Evolutionary conservation across 2,329 filamentous ascomycete species (phyloP), one percentile per base, ranked within the genome.

Genomic region (Gaeumannomyces sp.): DNA sequence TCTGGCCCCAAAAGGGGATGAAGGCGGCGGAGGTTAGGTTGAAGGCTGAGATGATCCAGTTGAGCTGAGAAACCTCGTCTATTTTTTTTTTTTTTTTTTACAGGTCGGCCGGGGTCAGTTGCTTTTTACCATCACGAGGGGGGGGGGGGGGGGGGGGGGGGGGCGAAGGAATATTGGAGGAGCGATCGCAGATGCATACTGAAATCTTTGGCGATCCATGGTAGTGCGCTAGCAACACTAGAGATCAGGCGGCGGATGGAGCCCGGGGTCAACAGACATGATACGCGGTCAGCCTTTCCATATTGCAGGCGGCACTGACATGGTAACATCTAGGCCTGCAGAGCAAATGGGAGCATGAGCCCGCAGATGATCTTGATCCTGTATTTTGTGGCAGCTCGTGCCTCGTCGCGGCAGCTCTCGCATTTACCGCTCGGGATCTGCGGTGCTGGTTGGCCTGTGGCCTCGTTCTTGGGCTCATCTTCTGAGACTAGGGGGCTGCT

Each of bases 21-120:
- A 89, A 89, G 1, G 87, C 83, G 2, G 87, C 86, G 0, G 85
- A 84, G 0, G 86, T 88, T 16, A 91, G 77, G 62, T 87, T 90
- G 74, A 89, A 91, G 14, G 86, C 80, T 0, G 88, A 87, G 22
- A 90, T 83, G 70, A 91, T 88, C 86, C 87, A 90, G 70, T 88
- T 89, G 1, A 88, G 77, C 68, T 87, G 82, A 25, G 82, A 79
- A 6, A 85, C 71, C 71, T 85, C 73, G 66, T 79, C 81, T 82
- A 63, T 25, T 29, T n/a, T n/a, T n/a, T n/a, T n/a, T n/a, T n/a
- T n/a, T n/a, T n/a, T n/a, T n/a, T n/a, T 14, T 4, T 1, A 5
- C 45, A 50, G 45, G 38, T 8, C 16, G 38, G 13, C 38, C 38
- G 45, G 33, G 45, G 7, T 50, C 6, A n/a, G 67, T 65, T 62